A percentile compares a stretch with the other conserved stretches of the same genome.
These are phyloP conservation scores for Eucalyptus melliodora DNA, from an alignment of 345 rosid species.

Conservation along the genomic window DNA sequence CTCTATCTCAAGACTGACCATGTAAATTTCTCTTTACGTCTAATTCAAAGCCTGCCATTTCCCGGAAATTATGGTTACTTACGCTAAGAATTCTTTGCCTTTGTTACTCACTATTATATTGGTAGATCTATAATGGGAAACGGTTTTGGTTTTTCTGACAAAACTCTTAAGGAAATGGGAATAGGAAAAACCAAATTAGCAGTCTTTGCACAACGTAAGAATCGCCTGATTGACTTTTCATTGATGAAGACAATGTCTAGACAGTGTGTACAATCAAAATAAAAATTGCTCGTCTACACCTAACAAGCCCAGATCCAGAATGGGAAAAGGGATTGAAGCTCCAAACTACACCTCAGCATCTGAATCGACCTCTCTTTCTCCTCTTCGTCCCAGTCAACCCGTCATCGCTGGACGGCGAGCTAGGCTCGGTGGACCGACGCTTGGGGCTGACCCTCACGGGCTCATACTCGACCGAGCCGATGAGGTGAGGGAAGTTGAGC, in stretches of 20 bases:
- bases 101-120: neutral
- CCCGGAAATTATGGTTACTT: neutral
- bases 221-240: neutral
- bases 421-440: conserved; percentile 12
- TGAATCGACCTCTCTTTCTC: neutral
- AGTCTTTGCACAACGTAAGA: neutral
- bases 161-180: neutral
- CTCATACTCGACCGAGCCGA: conserved; percentile 14
- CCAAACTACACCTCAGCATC: neutral
- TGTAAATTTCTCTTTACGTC: neutral
- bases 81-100: neutral
- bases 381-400: neutral
- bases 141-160: neutral
- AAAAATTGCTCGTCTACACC: neutral
- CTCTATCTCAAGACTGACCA: neutral
- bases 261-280: neutral
- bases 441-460: conserved; percentile 27
- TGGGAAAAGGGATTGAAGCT: neutral
- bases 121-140: neutral
- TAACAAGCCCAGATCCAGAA: neutral
- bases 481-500: conserved; percentile 30
- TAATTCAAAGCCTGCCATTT: neutral
- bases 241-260: neutral
- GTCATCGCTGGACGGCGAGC: neutral
- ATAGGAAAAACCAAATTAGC: neutral